Conservation (phyloP, 306 rosid species). For the Prinsepia uniflora region DNA sequence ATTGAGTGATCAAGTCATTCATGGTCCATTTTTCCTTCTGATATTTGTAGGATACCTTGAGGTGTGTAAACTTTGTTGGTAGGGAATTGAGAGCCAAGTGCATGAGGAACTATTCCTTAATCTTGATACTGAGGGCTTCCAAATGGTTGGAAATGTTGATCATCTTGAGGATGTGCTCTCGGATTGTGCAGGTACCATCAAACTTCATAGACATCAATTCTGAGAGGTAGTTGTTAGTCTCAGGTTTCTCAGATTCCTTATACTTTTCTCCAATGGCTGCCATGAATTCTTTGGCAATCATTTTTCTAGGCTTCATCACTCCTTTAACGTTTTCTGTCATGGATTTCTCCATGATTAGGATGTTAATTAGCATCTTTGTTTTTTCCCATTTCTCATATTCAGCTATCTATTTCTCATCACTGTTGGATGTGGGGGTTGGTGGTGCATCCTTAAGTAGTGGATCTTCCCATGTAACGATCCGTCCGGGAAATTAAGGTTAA, state of each 20-base stretch:
- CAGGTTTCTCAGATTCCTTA: no score
- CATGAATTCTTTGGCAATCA: not conserved
- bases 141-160: not conserved
- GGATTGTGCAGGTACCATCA: no score
- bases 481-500: no score
- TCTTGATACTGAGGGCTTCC: not conserved
- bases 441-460: no score
- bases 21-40: not conserved
- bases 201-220: no score
- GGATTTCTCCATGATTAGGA: not conserved
- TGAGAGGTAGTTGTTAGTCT: no score
- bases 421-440: no score
- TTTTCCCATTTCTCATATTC: not conserved
- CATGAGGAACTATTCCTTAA: not conserved
- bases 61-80: no score
- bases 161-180: not conserved
- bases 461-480: no score
- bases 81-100: not conserved
- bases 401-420: no score
- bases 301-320: not conserved
- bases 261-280: not conserved
- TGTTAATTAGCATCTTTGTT: not conserved
- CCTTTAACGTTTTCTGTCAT: not conserved
- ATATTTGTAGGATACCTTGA: not conserved
- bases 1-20: not conserved